Percentiles rank a stretch among this genome's conserved stretches.
phyloP scores from a whole-genome alignment of 2,329 filamentous ascomycete genomes.

The Trichoderma sp. region DNA sequence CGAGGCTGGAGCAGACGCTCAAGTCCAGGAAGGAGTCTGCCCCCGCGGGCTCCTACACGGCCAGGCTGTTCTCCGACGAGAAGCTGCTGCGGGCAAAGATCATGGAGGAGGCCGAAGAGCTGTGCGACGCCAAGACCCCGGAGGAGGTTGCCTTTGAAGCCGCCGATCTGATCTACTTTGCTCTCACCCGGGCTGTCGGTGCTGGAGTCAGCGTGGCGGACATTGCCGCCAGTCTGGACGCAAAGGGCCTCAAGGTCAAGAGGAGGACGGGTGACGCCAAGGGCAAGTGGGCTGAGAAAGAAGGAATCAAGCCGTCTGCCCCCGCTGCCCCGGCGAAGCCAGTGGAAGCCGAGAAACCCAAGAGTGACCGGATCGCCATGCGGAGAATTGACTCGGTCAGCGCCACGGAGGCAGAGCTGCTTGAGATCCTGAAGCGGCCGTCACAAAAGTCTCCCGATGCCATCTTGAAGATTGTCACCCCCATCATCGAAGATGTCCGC shows the following conservation, averaged over 20 bases:
- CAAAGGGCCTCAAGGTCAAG: constrained; percentile 95
- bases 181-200: constrained; percentile 82
- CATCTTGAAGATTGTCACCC: constrained; percentile 86
- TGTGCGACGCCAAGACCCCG: constrained; percentile 81
- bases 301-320: constrained; percentile 58
- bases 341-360: constrained; percentile 41
- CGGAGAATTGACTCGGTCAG: constrained; percentile 71
- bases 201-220: constrained; percentile 85
- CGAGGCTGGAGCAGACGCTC: constrained; percentile 84
- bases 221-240: constrained; percentile 88
- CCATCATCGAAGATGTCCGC: constrained; percentile 88
- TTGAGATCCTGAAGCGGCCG: constrained; percentile 78
- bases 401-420: constrained; percentile 65
- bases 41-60: constrained; percentile 89
- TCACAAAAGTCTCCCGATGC: constrained; percentile 94
- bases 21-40: constrained; percentile 79
- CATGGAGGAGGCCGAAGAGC: constrained; percentile 95
- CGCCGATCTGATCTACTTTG: constrained; percentile 94
- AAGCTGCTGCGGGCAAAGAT: constrained; percentile 93
- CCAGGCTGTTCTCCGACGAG: constrained; percentile 86
- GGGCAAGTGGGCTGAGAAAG: constrained; percentile 85
- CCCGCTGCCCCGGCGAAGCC: constrained; percentile 43
- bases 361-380: constrained; percentile 72
- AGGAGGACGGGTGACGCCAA: constrained; percentile 92
- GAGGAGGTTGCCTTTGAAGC: constrained; percentile 91